Percentiles rank a stretch among this genome's conserved stretches.
Evolutionary conservation across 2,329 filamentous ascomycete species (phyloP).

Genomic region (Cadophora malorum): DNA sequence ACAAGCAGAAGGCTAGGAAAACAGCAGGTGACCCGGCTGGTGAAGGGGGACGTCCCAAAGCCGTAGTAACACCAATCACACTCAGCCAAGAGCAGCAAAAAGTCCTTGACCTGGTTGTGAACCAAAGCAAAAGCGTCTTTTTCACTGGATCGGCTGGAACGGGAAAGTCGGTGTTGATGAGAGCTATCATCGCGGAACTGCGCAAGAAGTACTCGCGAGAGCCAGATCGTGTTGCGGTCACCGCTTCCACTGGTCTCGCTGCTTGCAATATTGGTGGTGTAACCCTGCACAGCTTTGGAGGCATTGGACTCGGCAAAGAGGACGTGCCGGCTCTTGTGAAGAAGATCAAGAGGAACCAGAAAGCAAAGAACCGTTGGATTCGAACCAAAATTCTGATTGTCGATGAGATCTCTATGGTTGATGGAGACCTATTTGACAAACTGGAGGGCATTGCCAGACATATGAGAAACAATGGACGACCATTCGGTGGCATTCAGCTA

Average conservation of each 20-base stretch:
- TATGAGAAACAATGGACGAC: constrained; percentile 87
- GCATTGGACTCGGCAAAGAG: constrained; percentile 95
- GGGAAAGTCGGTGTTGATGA: constrained; percentile 94
- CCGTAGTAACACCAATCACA: constrained; percentile 45
- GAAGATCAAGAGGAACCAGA: constrained; percentile 88
- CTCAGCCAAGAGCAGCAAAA: constrained; percentile 87
- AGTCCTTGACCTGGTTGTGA: constrained; percentile 82
- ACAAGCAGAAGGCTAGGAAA: constrained; percentile 58
- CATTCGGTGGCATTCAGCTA: constrained; percentile 95
- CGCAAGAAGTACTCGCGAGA: constrained; percentile 78
- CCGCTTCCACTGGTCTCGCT: constrained; percentile 92
- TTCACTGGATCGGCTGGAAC: constrained; percentile 97
- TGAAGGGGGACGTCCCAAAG: constrained; percentile 50
- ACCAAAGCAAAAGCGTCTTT: constrained; percentile 87
- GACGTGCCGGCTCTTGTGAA: constrained; percentile 79
- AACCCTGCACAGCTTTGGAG: constrained; percentile 93
- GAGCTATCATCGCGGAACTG: constrained; percentile 84
- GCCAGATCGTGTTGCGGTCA: constrained; percentile 86
- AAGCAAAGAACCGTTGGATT: constrained; percentile 88
- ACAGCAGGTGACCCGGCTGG: constrained; percentile 53
- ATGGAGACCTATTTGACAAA: constrained; percentile 96
- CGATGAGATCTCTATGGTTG: constrained; percentile 98
- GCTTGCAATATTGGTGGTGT: constrained; percentile 97
- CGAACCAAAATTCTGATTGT: constrained; percentile 86
- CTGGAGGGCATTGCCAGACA: constrained; percentile 84